A percentile compares a stretch with the other conserved stretches of the same genome.
Conservation (phyloP, 768 basidiomycete genomes). For the Tulasnella sp. region DNA sequence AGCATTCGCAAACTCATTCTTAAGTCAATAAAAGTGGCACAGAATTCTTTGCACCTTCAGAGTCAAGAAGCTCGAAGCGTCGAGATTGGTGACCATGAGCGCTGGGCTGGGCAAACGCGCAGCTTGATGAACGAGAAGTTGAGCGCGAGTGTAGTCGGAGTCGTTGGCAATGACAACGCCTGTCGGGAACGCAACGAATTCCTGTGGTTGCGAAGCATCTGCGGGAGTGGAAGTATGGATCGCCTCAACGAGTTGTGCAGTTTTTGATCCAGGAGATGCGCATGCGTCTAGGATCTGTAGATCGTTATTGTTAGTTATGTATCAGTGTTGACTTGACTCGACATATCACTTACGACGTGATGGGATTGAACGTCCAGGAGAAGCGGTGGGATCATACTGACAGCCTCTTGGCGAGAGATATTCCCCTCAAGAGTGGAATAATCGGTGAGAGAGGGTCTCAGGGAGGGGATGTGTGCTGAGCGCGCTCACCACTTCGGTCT, state of each 20-base stretch:
- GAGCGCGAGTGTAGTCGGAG: slow-evolving; percentile 84
- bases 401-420: slow-evolving; percentile 90
- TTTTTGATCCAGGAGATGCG: slow-evolving; percentile 97
- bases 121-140: slow-evolving; percentile 96
- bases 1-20: background rate
- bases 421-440: slow-evolving; percentile 80
- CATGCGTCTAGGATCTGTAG: slow-evolving; percentile 91
- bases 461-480: background rate
- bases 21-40: no score
- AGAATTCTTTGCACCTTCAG: slow-evolving; percentile 40
- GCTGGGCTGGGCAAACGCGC: slow-evolving; percentile 84
- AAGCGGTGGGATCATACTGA: slow-evolving; percentile 97
- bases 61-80: slow-evolving; percentile 76
- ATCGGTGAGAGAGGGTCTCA: no score
- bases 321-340: no score
- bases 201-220: slow-evolving; percentile 34
- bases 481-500: slow-evolving; percentile 82
- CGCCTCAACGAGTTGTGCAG: slow-evolving; percentile 91
- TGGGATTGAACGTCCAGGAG: slow-evolving; percentile 91
- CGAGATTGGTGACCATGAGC: slow-evolving; percentile 91
- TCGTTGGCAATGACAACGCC: slow-evolving; percentile 94
- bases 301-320: background rate
- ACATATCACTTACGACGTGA: slow-evolving; percentile 50
- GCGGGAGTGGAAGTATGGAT: slow-evolving; percentile 60
- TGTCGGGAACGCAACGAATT: slow-evolving; percentile 38